phyloP scores from a whole-genome alignment of 345 rosid species.

The Linum trigynum region DNA sequence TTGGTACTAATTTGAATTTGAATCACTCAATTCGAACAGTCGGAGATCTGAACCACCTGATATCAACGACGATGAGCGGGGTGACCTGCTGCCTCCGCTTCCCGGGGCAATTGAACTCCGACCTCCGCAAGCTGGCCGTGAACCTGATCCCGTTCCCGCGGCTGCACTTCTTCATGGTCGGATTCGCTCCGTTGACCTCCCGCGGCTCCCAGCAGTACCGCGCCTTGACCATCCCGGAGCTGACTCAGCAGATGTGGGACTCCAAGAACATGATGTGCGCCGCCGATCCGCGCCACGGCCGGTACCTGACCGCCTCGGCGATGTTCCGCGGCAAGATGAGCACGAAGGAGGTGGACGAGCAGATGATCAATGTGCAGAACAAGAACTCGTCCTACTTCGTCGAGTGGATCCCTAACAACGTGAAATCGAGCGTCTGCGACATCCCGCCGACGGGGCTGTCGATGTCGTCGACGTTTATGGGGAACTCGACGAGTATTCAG shows the following conservation, averaged over 20 bases:
- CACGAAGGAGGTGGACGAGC: constrained; percentile 88
- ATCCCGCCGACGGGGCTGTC: constrained; percentile 62
- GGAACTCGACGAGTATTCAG: constrained; percentile 64
- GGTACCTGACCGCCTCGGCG: constrained; percentile 82
- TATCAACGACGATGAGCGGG: constrained; percentile 77
- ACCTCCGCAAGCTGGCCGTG: constrained; percentile 71
- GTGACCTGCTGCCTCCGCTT: constrained; percentile 81
- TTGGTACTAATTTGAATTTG: background rate
- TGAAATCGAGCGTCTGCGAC: constrained; percentile 72
- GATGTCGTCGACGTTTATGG: constrained; percentile 74
- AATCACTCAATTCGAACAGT: constrained; percentile 20
- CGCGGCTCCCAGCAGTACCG: constrained; percentile 78
- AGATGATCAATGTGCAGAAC: constrained; percentile 85
- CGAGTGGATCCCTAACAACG: constrained; percentile 60
- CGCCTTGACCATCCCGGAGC: constrained; percentile 69
- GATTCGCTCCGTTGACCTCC: constrained; percentile 71
- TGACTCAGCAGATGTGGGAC: constrained; percentile 86
- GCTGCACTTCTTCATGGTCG: constrained; percentile 81
- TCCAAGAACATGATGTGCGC: constrained; percentile 83
- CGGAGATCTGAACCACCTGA: constrained; percentile 79
- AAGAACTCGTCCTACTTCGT: constrained; percentile 88
- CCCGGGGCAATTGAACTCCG: constrained; percentile 83
- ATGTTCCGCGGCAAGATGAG: constrained; percentile 92
- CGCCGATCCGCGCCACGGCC: constrained; percentile 78
- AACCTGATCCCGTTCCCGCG: constrained; percentile 74